These are phyloP conservation scores for Aquilaria agallochum DNA, from an alignment of 441 rosid species.

Conservation along the genomic window DNA sequence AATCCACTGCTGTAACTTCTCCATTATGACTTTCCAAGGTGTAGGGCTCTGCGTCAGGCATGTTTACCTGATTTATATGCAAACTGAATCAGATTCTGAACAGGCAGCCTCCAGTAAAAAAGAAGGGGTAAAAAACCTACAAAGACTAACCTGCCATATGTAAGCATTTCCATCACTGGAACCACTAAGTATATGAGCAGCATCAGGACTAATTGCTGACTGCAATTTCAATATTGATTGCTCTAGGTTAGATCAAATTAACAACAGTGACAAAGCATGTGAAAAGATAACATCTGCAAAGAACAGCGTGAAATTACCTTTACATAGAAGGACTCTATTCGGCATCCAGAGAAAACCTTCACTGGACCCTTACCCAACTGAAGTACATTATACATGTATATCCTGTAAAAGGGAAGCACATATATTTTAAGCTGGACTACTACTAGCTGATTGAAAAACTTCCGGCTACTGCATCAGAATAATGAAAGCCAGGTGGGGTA, in stretches of 20 bases:
- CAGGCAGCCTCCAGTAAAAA: conserved; percentile 1
- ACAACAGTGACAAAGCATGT: conserved; percentile 2
- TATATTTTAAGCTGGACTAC: not conserved
- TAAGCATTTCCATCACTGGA: conserved; percentile 84
- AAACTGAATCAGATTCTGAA: conserved; percentile 12
- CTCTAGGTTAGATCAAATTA: conserved; percentile 4
- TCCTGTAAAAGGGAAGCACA: conserved; percentile 34
- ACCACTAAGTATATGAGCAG: conserved; percentile 67
- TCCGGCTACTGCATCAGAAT: no score
- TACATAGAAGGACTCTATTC: conserved; percentile 73
- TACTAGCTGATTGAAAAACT: no score
- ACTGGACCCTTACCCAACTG: conserved; percentile 84
- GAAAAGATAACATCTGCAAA: not conserved
- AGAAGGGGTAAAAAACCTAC: not conserved
- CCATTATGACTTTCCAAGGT: conserved; percentile 61
- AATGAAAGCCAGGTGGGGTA: not conserved
- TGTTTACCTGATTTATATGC: conserved; percentile 52
- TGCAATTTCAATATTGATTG: conserved; percentile 25
- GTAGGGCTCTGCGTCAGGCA: conserved; percentile 58
- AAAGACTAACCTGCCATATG: conserved; percentile 74
- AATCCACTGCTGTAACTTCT: conserved; percentile 90
- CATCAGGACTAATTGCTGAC: conserved; percentile 92
- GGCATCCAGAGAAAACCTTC: conserved; percentile 65
- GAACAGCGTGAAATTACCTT: conserved; percentile 46
- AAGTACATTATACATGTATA: conserved; percentile 69